These are phyloP conservation scores for Hansenula lynferdii DNA, from an alignment of 1,139 yeast genomes.

Conservation along the genomic window DNA sequence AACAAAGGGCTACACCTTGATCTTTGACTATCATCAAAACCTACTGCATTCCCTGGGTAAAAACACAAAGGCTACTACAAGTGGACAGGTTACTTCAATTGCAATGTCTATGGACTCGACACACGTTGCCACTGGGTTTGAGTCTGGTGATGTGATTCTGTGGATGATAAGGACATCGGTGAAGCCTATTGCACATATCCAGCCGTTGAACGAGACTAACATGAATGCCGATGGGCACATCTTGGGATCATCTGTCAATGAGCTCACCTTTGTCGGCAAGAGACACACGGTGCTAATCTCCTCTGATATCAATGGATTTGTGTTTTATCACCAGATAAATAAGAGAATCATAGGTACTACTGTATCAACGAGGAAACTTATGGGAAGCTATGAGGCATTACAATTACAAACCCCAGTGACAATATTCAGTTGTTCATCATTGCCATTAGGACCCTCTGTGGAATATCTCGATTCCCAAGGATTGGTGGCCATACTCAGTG, in stretches of 20 bases:
- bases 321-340: constrained; percentile 54
- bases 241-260: constrained; percentile 37
- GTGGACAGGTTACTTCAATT: constrained; percentile 43
- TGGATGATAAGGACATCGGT: constrained; percentile 35
- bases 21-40: constrained; percentile 62
- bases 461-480: constrained; percentile 55
- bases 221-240: constrained; percentile 49
- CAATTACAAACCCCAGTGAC: constrained; percentile 27
- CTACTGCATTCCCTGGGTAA: constrained; percentile 36
- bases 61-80: constrained; percentile 17
- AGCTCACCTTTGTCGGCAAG: constrained; percentile 49
- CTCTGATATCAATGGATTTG: constrained; percentile 54
- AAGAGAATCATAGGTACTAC: constrained; percentile 47
- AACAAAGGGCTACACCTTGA: constrained; percentile 47
- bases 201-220: constrained; percentile 24
- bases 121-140: constrained; percentile 39
- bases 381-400: constrained; percentile 36
- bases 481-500: constrained; percentile 57
- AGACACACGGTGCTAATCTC: constrained; percentile 53
- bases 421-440: constrained; percentile 35
- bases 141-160: constrained; percentile 36
- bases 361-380: constrained; percentile 42
- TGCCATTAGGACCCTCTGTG: constrained; percentile 51
- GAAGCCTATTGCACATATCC: constrained; percentile 17
- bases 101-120: constrained; percentile 45